These are phyloP conservation scores for Xerocomus spinulosus DNA, from an alignment of 768 basidiomycete species.

Conservation along the genomic window DNA sequence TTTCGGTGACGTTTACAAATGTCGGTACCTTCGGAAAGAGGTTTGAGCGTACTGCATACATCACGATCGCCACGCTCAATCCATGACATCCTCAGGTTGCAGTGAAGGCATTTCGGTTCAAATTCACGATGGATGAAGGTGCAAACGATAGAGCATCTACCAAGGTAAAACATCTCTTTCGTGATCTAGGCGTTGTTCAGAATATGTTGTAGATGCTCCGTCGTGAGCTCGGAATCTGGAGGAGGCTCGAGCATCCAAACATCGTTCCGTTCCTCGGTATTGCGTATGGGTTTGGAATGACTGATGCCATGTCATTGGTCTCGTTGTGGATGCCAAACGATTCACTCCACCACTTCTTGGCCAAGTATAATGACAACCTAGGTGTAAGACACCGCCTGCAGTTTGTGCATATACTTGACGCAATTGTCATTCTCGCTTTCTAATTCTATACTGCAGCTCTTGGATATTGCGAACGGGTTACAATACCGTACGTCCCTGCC, in stretches of 20 bases:
- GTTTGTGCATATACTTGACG: conserved; percentile 13
- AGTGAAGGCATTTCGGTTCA: conserved; percentile 16
- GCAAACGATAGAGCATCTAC: background rate
- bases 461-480: conserved; percentile 13
- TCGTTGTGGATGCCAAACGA: too few species aligned
- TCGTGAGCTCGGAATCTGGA: conserved; percentile 29
- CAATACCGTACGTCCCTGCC: background rate
- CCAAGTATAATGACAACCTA: background rate
- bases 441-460: conserved; percentile 14
- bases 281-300: too few species aligned
- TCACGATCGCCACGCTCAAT: background rate
- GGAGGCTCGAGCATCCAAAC: conserved; percentile 20
- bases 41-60: background rate
- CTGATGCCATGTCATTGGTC: too few species aligned
- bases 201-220: conserved; percentile 11
- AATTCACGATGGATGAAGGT: background rate
- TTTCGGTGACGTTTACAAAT: conserved; percentile 3
- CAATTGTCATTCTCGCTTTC: conserved; percentile 10
- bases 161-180: background rate
- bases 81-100: conserved; percentile 12
- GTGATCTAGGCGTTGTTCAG: accelerated
- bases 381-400: background rate
- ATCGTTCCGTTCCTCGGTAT: conserved; percentile 19
- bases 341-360: too few species aligned
- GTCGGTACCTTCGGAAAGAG: conserved; percentile 6